Conservation (phyloP, 257 asterid genomes). For the Penstemon eatonii region DNA sequence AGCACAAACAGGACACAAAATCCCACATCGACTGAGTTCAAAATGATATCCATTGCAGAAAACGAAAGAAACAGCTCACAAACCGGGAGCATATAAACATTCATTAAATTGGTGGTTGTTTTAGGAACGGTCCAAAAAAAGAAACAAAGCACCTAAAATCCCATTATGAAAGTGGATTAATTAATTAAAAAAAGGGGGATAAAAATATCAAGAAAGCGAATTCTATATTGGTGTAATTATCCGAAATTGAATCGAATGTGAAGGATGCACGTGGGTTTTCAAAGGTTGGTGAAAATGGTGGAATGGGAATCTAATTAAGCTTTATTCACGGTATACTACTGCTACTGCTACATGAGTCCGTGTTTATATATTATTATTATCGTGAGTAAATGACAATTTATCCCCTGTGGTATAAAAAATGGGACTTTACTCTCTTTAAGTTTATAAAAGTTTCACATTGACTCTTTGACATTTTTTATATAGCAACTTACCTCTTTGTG, state of each 20-base stretch:
- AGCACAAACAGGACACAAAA: conserved; percentile 48
- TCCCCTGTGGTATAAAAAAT: no score
- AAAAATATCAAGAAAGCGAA: not conserved
- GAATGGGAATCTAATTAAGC: conserved; percentile 39
- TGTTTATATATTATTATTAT: not conserved
- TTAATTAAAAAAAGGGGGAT: not conserved
- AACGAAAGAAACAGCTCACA: conserved; percentile 12
- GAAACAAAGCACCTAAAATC: conserved; percentile 14
- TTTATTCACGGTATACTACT: conserved; percentile 21
- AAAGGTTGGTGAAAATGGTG: conserved; percentile 43
- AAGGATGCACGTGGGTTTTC: conserved; percentile 53
- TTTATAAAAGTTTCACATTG: no score
- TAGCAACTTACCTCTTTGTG: no score
- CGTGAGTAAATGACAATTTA: no score
- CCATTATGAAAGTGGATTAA: conserved; percentile 21
- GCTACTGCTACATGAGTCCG: conserved; percentile 16
- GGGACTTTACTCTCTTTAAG: no score
- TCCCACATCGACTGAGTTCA: conserved; percentile 45
- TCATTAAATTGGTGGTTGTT: not conserved
- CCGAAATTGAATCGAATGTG: conserved; percentile 34
- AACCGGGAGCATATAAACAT: conserved; percentile 28
- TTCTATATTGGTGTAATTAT: conserved; percentile 19
- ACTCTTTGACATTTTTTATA: no score
- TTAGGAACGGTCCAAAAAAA: not conserved
- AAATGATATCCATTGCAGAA: conserved; percentile 40